Evolutionary conservation across 78 protist species (phyloP), one percentile per base, ranked within the genome.

Genomic region (Dictyostelium firmibasis): DNA sequence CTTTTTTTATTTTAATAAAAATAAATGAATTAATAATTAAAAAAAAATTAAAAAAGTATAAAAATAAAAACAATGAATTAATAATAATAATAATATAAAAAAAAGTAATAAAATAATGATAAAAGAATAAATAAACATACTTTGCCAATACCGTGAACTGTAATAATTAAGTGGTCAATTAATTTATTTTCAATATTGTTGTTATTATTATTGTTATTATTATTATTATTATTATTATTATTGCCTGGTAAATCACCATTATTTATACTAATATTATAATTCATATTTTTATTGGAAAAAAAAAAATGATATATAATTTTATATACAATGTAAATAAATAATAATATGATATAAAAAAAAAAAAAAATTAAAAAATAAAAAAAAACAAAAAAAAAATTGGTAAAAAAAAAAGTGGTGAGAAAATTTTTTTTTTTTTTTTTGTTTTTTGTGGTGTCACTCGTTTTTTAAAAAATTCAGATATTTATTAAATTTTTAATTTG

Each of bases 81-180:
- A 3, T 62, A 62, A 62, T 62, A 7, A 14, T 62, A 23, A 7
- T 23, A n/a, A n/a, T n/a, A n/a, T n/a, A n/a, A n/a, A n/a, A n/a
- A n/a, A n/a, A n/a, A n/a, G n/a, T n/a, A n/a, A n/a, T 20, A 64
- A 25, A 64, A 6, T 7, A 64, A 5, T 20, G 4, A 64, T 6
- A 64, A 38, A 38, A 38, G 43, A 50, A 57, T 20, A 57, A 57
- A 57, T 16, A 20, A 16, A 57, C 67, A 20, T 57, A 57, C 67
- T 88, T 88, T 88, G 44, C 93, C 93, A 78, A 88, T 88, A 43
- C 93, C 93, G 64, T 88, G 93, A 27, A 88, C 81, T 16, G 81
- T 18, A 18, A 88, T 44, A 14, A 88, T 79, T 14, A 88, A 27
- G 79, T 88, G 76, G 0, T 88, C 93, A 53, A 86, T 50, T 16